A percentile compares a stretch with the other conserved stretches of the same genome.
phyloP scores from a whole-genome alignment of 371 early-diverging fungal species.

The Smittium culicis region DNA sequence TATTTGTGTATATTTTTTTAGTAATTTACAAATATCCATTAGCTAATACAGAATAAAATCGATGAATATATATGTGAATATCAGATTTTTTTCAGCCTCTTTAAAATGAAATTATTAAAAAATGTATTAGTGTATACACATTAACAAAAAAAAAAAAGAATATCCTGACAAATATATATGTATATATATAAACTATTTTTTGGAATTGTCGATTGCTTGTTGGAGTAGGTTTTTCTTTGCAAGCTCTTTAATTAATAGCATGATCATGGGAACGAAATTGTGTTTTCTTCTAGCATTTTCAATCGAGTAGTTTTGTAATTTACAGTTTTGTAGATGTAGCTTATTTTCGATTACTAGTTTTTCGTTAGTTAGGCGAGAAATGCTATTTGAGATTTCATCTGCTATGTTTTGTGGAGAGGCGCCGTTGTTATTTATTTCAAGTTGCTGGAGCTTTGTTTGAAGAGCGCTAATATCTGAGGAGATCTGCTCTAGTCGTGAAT shows the following conservation, averaged over 20 bases:
- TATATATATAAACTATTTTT: slow-evolving; percentile 16
- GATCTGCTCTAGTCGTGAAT: slow-evolving; percentile 38
- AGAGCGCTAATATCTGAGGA: slow-evolving; percentile 19
- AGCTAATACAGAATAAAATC: too few species aligned
- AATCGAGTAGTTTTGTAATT: slow-evolving; percentile 33
- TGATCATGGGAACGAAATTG: slow-evolving; percentile 67
- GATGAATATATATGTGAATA: too few species aligned
- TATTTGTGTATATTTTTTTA: too few species aligned
- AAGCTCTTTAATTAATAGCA: slow-evolving; percentile 46
- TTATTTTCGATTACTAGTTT: slow-evolving; percentile 33
- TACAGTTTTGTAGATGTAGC: slow-evolving; percentile 35
- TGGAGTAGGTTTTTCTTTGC: slow-evolving; percentile 46
- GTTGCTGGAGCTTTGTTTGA: slow-evolving; percentile 21
- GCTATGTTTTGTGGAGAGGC: slow-evolving; percentile 24
- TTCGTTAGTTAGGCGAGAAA: slow-evolving; percentile 33
- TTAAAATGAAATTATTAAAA: too few species aligned
- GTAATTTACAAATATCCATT: too few species aligned
- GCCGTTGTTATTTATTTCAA: slow-evolving; percentile 19
- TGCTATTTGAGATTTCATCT: slow-evolving; percentile 13
- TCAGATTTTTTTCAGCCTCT: too few species aligned
- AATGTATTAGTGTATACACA: too few species aligned
- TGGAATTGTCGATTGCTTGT: slow-evolving; percentile 38
- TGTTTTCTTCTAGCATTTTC: slow-evolving; percentile 65
- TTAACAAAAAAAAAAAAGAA: too few species aligned
- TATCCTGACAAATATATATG: too few species aligned